Evolutionary conservation across 345 rosid genomes (phyloP), one percentile per base, ranked within the genome.

Genomic region (Linum lewisii): DNA sequence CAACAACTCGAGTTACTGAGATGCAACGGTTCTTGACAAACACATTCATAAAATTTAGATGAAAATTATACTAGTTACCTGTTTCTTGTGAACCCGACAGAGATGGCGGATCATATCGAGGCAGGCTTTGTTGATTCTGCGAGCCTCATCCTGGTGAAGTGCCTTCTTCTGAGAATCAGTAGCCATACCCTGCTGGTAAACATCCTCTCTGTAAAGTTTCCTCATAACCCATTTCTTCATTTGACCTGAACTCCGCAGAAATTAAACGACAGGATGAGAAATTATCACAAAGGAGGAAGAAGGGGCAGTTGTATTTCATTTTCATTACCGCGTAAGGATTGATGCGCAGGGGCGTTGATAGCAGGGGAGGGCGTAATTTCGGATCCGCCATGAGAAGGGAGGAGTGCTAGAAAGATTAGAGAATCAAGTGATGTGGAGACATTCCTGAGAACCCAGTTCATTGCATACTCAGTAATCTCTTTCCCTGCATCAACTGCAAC

Each of bases 401-500:
- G 74, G 63, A 78, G 2, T 7, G 77, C 79, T 11, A 78, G 67
- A 21, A 72, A 55, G 56, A 66, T 21, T 6, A 78, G 5, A 32
- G 71, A 63, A 56, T 78, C 82, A 21, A 19, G 36, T 16, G 68
- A 15, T 61, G 58, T 68, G 45, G 51, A 42, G 21, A 72, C 68
- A 55, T 74, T 72, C 7, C 45, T 38, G 22, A 66, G 77, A 0
- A 74, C 70, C 82, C 82, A 78, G 51, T 72, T 68, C 0, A 78
- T 57, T 24, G 75, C 73, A 72, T 63, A 53, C 52, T 66, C 73
- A 2, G 73, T 63, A 42, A 72, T 74, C 52, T 72, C 79, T 54
- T 72, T 69, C 18, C 68, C 69, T 0, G 79, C 75, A 62, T 78
- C 79, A 20, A 74, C 66, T 6, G 72, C 79, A 36, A 78, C 79